These are phyloP conservation scores for Cunninghamia lanceolata DNA, from an alignment of 75 land plant species.

Conservation along the genomic window DNA sequence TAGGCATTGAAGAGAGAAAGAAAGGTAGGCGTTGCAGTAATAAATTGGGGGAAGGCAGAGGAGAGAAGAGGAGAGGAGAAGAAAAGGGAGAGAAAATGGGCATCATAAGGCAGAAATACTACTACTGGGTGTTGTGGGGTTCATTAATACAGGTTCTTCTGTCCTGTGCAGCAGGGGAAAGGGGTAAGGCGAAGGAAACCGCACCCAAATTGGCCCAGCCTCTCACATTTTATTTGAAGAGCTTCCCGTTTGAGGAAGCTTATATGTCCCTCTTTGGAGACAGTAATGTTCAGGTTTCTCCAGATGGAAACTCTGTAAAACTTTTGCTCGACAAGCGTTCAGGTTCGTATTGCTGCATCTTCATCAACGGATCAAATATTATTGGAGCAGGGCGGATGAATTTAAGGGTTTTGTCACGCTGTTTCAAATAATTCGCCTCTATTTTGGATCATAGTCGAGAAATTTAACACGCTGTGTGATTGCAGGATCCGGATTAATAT, in stretches of 20 bases:
- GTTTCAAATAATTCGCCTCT: not conserved
- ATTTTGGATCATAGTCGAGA: not conserved
- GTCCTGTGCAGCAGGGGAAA: not conserved
- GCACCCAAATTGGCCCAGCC: not conserved
- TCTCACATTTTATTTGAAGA: constrained; percentile 18
- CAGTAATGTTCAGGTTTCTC: constrained; percentile 35
- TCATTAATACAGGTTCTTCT: not conserved
- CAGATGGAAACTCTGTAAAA: constrained; percentile 53
- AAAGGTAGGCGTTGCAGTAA: not conserved
- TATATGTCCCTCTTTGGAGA: constrained; percentile 56
- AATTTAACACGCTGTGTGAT: not conserved
- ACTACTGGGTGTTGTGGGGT: not conserved
- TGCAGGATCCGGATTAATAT: constrained; percentile 70
- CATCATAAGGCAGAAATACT: not conserved
- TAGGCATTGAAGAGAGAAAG: not conserved
- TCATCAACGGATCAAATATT: no score
- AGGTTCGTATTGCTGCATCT: constrained; percentile 22
- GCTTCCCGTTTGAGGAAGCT: constrained; percentile 52
- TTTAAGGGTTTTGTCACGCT: not conserved
- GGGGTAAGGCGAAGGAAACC: not conserved
- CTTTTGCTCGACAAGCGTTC: constrained; percentile 41
- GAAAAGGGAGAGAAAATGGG: not conserved
- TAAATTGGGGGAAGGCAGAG: no score
- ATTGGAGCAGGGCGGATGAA: no score
- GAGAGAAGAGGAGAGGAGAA: not conserved